phyloP scores from a whole-genome alignment of 1,284 basidiomycete species.

The Trichosporon sp. region DNA sequence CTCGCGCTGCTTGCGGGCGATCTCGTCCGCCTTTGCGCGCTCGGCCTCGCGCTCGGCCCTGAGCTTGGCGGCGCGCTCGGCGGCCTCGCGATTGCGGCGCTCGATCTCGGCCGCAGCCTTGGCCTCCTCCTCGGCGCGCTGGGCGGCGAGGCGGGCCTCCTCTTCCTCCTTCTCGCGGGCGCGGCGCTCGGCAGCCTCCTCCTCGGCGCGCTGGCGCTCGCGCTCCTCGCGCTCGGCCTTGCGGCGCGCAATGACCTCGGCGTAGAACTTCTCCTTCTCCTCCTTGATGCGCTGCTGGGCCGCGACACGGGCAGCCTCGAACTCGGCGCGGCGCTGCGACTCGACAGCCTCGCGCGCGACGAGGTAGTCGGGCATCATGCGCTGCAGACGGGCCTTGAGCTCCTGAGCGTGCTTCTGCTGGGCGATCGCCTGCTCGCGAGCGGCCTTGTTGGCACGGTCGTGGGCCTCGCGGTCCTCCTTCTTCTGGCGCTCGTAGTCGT shows the following conservation, averaged over 20 bases:
- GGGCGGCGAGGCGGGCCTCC: constrained; percentile 25
- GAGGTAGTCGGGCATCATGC: constrained; percentile 72
- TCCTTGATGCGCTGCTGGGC: constrained; percentile 71
- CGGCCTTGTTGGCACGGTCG: constrained; percentile 59
- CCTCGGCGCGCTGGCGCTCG: constrained; percentile 55
- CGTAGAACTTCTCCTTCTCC: constrained; percentile 68
- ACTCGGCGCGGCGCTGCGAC: constrained; percentile 65
- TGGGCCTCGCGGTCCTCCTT: constrained; percentile 66
- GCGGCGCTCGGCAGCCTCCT: constrained; percentile 55
- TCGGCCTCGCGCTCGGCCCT: constrained; percentile 58
- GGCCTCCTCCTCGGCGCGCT: constrained; percentile 35
- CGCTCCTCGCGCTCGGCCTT: constrained; percentile 54
- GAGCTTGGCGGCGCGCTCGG: constrained; percentile 24
- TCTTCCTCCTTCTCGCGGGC: constrained; percentile 54
- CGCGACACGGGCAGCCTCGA: constrained; percentile 57
- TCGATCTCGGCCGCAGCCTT: constrained; percentile 44
- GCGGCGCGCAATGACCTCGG: constrained; percentile 51
- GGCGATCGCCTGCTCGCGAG: constrained; percentile 58
- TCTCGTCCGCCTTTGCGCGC: constrained; percentile 58
- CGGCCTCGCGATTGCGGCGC: constrained; percentile 52
- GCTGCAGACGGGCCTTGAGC: constrained; percentile 68
- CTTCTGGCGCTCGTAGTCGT: constrained; percentile 87
- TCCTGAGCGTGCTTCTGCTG: constrained; percentile 67
- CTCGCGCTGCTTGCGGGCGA: constrained; percentile 59
- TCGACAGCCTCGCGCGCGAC: constrained; percentile 59